Evolutionary conservation across 2,329 filamentous ascomycete genomes (phyloP), one percentile per base, ranked within the genome.

Genomic region (Monosporascus sp.): DNA sequence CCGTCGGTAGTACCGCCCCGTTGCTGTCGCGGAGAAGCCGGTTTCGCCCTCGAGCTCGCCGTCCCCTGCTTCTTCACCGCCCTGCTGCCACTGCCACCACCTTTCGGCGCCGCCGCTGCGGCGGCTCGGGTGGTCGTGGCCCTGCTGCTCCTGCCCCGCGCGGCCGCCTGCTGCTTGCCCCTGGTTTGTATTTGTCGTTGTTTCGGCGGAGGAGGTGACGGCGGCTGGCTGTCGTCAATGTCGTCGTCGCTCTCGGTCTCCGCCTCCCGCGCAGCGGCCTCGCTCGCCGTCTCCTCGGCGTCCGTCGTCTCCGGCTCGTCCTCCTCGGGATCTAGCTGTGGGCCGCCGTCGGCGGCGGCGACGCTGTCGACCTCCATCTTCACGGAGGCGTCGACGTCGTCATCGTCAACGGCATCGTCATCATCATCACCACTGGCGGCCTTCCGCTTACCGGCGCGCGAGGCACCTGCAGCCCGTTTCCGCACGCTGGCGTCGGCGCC

Each of bases 401-500:
- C 72, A 17, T 74, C 72, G 6, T 69, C 68, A 20, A 65, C 65
- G 2, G 69, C 72, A 11, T 70, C 72, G n/a, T 74, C 73, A 5
- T 69, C 68, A 18, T 65, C 66, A 18, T 62, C 70, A 11, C 62
- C 70, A 11, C 69, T 69, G 5, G 68, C 59, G 5, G 68, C 72
- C 62, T 84, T 84, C 38, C 82, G 72, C 65, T 85, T 85, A 2
- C 68, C 63, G 7, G 69, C 56, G 52, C 79, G 71, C 6, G 78
- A 81, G 22, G 69, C 65, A 44, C 57, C 58, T 57, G 62, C 60
- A 65, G 67, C 54, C 45, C 44, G 50, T 52, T 58, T 60, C 49
- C 58, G 60, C 37, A 40, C 38, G 48, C 54, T 57, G 53, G 49
- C 51, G 49, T 66, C 50, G 56, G 64, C 55, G 9, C 53, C 59